Base-by-base conservation (phyloP, 306 rosid genomes). In the Castanopsis chinensis region DNA sequence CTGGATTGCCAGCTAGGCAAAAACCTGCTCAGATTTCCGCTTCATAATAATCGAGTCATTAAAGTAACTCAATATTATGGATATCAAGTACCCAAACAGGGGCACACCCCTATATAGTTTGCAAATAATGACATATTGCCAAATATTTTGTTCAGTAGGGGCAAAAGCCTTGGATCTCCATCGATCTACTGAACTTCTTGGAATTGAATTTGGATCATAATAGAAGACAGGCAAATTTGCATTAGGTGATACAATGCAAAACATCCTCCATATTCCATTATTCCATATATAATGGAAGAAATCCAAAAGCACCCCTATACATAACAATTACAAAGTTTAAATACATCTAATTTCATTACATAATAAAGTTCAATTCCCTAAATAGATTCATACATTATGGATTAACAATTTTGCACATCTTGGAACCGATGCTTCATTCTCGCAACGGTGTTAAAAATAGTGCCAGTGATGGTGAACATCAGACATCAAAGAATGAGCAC, bases 401-500 rank as follows among this genome's bases (percentile, higher is more conserved):
- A 49, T 56, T 33, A 79, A 33, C 49, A 35, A 72, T 63, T 78
- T 74, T 84, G 76, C 70, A 83, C 69, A 74, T 80, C 69, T 79
- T 79, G 82, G 84, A 73, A 60, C 81, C 82, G 77, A 54, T 27
- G 65, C 64, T 63, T 77, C 82, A 79, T 80, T 88, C 72, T 55
- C 78, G 53, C 52, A 77, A 54, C 43, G 78, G 78, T 70, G 73
- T 61, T 76, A 76, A 57, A 59, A 84, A 80, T 69, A 35, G 72
- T 65, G 73, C 74, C 54, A 78, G 9, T 77, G 81, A 73, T 67
- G 88, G 83, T 61, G 87, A 73, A 73, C 74, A 56, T 77, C 76
- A 72, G 70, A 86, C 90, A 67, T 68, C 83, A 87, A 88, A 87
- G 86, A 90, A 86, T 77, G 80, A n/a, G 83, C 84, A 84, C 86